Conservation (phyloP, 352 stramenopile species). For the Phytopythium kandeliae region DNA sequence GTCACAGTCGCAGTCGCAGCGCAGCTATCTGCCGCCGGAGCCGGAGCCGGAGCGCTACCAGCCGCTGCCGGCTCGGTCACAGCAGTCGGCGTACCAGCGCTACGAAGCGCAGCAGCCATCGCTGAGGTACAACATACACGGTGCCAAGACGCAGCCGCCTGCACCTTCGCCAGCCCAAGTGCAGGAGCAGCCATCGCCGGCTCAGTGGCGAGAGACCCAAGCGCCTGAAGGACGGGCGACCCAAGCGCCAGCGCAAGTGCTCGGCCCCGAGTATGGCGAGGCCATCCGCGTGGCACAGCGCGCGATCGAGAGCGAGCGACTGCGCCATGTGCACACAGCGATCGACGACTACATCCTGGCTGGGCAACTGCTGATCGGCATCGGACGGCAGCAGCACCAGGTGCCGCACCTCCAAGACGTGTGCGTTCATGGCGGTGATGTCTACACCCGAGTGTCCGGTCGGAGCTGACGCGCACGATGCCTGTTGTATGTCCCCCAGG, state of each 20-base stretch:
- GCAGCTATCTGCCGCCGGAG: not conserved
- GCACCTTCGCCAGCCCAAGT: conserved; percentile 6
- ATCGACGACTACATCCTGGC: conserved; percentile 72
- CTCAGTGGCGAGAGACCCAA: conserved; percentile 10
- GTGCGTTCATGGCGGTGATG: conserved; percentile 13
- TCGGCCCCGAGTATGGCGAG: conserved; percentile 56
- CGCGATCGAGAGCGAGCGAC: conserved; percentile 66
- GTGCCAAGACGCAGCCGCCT: not conserved
- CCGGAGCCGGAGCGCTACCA: not conserved
- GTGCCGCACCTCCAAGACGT: conserved; percentile 67
- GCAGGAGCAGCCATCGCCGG: not conserved
- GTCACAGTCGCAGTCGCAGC: no score
- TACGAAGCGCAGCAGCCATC: not conserved
- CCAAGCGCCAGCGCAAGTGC: conserved; percentile 24
- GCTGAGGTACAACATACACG: not conserved
- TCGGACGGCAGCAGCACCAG: conserved; percentile 51
- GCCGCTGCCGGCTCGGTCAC: not conserved
- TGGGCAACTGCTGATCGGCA: conserved; percentile 57
- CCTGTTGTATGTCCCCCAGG: conserved; percentile 8
- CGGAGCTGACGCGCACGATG: not conserved
- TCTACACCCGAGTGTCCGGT: not conserved
- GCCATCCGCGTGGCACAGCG: conserved; percentile 56
- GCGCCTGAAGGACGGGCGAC: no score
- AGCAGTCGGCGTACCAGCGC: not conserved
- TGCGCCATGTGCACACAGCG: conserved; percentile 49